Evolutionary conservation across 805 yeast species (phyloP), one percentile per base, ranked within the genome.

Genomic region (Candida sakaeoensis): DNA sequence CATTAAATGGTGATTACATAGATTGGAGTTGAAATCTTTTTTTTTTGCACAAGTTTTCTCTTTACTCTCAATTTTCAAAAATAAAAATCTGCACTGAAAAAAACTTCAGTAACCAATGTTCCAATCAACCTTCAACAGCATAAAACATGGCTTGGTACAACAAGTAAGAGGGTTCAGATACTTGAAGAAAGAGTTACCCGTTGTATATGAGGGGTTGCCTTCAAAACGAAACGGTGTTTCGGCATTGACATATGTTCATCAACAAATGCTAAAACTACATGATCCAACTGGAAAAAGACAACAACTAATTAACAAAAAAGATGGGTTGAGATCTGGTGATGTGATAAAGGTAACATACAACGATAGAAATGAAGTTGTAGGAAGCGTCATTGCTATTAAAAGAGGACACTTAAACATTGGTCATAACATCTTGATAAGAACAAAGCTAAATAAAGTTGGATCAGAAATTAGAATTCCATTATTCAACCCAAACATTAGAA

Each of bases 381-480:
- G 98, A 4, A 82, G 82, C 58, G 77, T 89, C 1, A 65, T 91
- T 40, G 89, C 85, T 39, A 72, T 89, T 41, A 84, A 83, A 55
- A 76, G 90, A 55, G 62, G 63, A 23, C 60, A 53, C 22, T 73
- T 79, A 46, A 81, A 79, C 28, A 64, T 85, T 32, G 88, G 85
- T 33, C 76, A 95, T 13, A 82, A 85, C 44, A 63, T 91, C n/a
- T 65, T 87, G 41, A 61, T 91, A 47, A 81, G 99, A 70, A 87
- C 89, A 58, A 87, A 84, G 57, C 70, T 87, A 50, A 74, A 82
- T 46, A 85, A 84, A 51, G 65, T 86, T n/a, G 95, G 95, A 41
- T 91, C 87, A 36, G 98, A 91, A 55, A 66, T 82, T 46, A 72
- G 91, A 46, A 77, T 89, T 35, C 90, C 91, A 21, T 63, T 91